A percentile compares a stretch with the other conserved stretches of the same genome.
Conservation (phyloP, 2,329 filamentous ascomycete genomes). For the Penicillium sp. region DNA sequence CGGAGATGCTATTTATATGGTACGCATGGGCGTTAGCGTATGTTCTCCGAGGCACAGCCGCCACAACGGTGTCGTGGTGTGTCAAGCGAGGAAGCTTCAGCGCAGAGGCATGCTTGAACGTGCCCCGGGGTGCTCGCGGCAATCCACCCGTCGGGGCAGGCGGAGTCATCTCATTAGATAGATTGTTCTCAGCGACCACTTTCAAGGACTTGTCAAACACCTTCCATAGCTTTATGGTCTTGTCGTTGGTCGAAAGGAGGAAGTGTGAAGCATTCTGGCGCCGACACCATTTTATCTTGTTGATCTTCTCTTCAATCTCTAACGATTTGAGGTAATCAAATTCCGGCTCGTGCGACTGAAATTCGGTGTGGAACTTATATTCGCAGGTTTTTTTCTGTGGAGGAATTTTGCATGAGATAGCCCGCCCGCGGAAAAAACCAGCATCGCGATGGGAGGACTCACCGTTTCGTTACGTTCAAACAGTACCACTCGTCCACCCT, state of each 20-base stretch:
- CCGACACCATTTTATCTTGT: conserved; percentile 99
- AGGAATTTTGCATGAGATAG: not conserved
- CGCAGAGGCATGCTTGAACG: conserved; percentile 78
- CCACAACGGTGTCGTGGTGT: conserved; percentile 97
- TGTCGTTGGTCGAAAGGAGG: conserved; percentile 97
- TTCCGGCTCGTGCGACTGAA: conserved; percentile 98
- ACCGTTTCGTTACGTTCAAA: conserved; percentile 86
- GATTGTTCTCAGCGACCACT: conserved; percentile 97
- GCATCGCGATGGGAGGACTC: conserved; percentile 19
- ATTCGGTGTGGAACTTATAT: conserved; percentile 99
- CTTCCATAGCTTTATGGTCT: conserved; percentile 99
- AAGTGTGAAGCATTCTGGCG: conserved; percentile 98
- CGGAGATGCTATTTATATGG: conserved; percentile 99
- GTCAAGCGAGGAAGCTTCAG: conserved; percentile 94
- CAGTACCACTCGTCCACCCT: conserved; percentile 52
- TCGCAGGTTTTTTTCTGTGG: conserved; percentile 98
- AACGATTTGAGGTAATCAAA: conserved; percentile 99
- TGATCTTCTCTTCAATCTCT: conserved; percentile 99
- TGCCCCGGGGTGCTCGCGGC: conserved; percentile 67
- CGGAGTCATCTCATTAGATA: conserved; percentile 90
- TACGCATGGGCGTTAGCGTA: conserved; percentile 99
- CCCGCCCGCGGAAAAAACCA: not conserved
- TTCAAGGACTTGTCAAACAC: conserved; percentile 99
- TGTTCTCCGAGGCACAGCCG: conserved; percentile 89
- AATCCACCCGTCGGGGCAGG: conserved; percentile 69